Evolutionary conservation across 441 rosid species (phyloP).

Genomic region (Gossypium davidsonii): DNA sequence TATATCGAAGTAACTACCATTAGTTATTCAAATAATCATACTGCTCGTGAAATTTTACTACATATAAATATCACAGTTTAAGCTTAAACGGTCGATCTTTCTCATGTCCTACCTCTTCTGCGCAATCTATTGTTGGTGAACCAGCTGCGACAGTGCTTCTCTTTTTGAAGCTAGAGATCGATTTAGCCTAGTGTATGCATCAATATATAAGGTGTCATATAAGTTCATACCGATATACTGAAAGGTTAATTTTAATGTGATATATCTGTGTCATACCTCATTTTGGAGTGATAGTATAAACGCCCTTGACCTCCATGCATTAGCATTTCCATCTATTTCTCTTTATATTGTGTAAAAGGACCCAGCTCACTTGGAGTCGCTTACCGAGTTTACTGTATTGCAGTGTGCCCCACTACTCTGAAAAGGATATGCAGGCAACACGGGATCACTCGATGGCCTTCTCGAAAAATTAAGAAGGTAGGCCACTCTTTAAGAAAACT

Average conservation of each 20-base stretch:
- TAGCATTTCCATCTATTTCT: neutral
- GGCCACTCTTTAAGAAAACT: conserved; percentile 77
- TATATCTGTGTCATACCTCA: neutral
- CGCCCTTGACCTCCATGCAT: neutral
- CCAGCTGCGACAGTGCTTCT: neutral
- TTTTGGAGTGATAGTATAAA: neutral
- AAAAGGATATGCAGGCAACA: conserved; percentile 90
- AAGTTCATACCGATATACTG: neutral
- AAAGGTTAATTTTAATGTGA: neutral
- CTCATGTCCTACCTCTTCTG: neutral
- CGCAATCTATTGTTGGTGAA: neutral
- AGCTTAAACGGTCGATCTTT: neutral
- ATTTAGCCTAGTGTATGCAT: neutral
- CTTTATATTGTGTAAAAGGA: neutral
- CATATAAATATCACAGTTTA: neutral
- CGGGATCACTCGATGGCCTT: conserved; percentile 91
- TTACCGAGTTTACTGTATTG: conserved; percentile 22
- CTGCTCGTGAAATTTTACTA: neutral
- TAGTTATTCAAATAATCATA: neutral
- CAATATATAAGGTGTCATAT: neutral
- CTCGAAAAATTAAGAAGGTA: conserved; percentile 84
- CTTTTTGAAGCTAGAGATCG: conserved; percentile 5
- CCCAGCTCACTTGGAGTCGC: neutral
- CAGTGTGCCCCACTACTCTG: conserved; percentile 91
- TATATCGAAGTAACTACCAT: neutral